Conservation (phyloP, 2,329 filamentous ascomycete species). For the Nemania sp. region DNA sequence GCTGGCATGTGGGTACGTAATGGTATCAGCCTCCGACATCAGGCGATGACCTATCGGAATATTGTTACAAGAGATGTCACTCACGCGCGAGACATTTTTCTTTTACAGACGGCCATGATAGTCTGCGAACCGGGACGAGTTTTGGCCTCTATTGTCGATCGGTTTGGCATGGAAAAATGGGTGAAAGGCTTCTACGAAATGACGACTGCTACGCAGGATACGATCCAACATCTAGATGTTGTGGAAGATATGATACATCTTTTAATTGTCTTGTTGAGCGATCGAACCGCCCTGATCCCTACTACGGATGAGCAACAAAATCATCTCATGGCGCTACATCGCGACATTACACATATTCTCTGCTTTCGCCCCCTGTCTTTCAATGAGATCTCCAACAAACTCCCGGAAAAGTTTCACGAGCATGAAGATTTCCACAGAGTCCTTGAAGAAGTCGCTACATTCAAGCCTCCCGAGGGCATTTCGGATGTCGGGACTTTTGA, state of each 20-base stretch:
- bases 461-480: slow-evolving; percentile 86
- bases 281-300: slow-evolving; percentile 78
- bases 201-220: slow-evolving; percentile 76
- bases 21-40: slow-evolving; percentile 91
- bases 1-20: slow-evolving; percentile 99
- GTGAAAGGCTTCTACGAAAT: slow-evolving; percentile 79
- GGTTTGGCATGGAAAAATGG: slow-evolving; percentile 88
- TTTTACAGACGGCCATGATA: slow-evolving; percentile 88
- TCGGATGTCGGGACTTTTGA: slow-evolving; percentile 95
- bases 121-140: slow-evolving; percentile 82
- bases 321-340: slow-evolving; percentile 72
- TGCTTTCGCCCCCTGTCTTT: slow-evolving; percentile 97
- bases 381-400: slow-evolving; percentile 82
- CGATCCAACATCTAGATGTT: slow-evolving; percentile 85
- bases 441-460: slow-evolving; percentile 84
- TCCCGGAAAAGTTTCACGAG: slow-evolving; percentile 88
- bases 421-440: slow-evolving; percentile 85
- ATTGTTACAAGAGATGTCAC: slow-evolving; percentile 88
- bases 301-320: slow-evolving; percentile 66
- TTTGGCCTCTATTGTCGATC: slow-evolving; percentile 85
- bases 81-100: slow-evolving; percentile 91
- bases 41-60: slow-evolving; percentile 90
- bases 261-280: slow-evolving; percentile 86
- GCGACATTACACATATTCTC: slow-evolving; percentile 89
- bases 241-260: slow-evolving; percentile 96